These are phyloP conservation scores for Sporothrix mexicana DNA, from an alignment of 2,329 filamentous ascomycete genomes.

Conservation along the genomic window DNA sequence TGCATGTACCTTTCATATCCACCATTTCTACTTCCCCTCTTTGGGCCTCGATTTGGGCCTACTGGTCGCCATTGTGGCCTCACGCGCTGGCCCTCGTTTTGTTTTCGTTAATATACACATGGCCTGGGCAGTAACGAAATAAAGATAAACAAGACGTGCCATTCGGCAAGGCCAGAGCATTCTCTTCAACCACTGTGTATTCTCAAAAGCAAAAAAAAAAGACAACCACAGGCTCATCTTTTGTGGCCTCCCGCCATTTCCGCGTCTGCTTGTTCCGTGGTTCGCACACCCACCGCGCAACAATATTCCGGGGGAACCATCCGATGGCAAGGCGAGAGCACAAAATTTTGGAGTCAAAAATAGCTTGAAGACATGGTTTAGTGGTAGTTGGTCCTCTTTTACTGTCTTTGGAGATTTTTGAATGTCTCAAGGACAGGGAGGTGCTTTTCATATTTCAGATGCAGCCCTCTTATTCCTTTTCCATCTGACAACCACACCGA, in stretches of 20 bases:
- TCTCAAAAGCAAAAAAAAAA: not conserved
- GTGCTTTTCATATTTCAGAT: not conserved
- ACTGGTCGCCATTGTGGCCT: slow-evolving; percentile 18
- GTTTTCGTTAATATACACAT: not conserved
- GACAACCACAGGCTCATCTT: not conserved
- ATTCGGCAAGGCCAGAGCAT: not conserved
- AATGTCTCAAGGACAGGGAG: not conserved
- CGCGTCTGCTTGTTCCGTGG: slow-evolving; percentile 15
- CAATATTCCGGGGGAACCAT: slow-evolving; percentile 25
- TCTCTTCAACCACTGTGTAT: too few relatives aligned
- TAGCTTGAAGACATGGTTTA: slow-evolving; percentile 6
- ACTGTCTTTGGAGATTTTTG: not conserved
- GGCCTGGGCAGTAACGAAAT: not conserved
- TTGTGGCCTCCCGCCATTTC: slow-evolving; percentile 22
- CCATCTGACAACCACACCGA: slow-evolving; percentile 17
- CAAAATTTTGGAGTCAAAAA: not conserved
- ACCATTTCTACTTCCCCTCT: not conserved
- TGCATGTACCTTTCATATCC: not conserved
- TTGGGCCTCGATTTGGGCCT: slow-evolving; percentile 26
- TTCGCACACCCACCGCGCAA: slow-evolving; percentile 19
- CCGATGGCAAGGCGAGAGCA: slow-evolving; percentile 15
- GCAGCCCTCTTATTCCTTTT: not conserved
- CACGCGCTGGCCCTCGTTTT: not conserved
- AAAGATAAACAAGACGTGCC: slow-evolving; percentile 13
- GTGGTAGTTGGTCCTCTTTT: not conserved